These are phyloP conservation scores for Tetrapisispora pingtungensis DNA, from an alignment of 805 yeast species.

Conservation along the genomic window DNA sequence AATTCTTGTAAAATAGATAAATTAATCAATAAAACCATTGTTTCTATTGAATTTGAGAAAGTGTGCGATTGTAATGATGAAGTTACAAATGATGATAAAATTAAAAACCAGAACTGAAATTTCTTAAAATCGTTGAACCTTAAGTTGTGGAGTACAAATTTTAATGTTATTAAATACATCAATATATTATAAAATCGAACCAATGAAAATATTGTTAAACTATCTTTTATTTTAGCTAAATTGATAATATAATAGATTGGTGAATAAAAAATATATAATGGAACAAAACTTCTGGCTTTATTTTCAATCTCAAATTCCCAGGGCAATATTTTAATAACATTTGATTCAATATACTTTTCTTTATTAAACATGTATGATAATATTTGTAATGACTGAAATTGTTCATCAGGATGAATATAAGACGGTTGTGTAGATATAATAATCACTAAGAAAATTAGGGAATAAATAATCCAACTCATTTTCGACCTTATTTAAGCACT, in stretches of 20 bases:
- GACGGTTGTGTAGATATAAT: conserved; percentile 34
- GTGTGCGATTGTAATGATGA: conserved; percentile 77
- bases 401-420: conserved; percentile 97
- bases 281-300: conserved; percentile 56
- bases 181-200: conserved; percentile 40
- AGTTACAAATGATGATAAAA: conserved; percentile 57
- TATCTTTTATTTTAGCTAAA: conserved; percentile 21
- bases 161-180: conserved; percentile 13
- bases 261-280: conserved; percentile 58
- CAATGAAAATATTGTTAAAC: conserved; percentile 43
- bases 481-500: background rate
- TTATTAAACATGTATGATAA: conserved; percentile 21
- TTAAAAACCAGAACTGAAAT: conserved; percentile 20
- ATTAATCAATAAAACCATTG: conserved; percentile 33
- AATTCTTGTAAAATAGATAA: conserved; percentile 30
- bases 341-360: conserved; percentile 1
- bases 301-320: conserved; percentile 66
- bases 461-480: background rate
- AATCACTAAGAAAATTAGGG: background rate
- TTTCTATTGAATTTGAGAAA: conserved; percentile 82
- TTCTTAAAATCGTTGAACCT: background rate
- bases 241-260: conserved; percentile 39
- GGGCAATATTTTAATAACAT: conserved; percentile 35
- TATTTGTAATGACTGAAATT: conserved; percentile 82
- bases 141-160: background rate